Evolutionary conservation across 495 filamentous ascomycete genomes (phyloP).

Genomic region (Tuber borchii): DNA sequence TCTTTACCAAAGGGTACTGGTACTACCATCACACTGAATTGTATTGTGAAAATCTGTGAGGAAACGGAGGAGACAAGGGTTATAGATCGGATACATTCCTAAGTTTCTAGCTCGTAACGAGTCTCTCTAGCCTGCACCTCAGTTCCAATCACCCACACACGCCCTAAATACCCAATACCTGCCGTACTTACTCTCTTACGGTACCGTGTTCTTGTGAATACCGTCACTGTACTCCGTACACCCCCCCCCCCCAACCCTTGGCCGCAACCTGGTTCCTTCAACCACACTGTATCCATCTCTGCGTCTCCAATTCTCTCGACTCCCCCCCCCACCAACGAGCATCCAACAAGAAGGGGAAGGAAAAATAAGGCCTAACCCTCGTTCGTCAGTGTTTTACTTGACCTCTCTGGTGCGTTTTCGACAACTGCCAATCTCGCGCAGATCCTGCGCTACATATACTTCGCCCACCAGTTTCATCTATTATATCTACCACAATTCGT

Average conservation of each 20-base stretch:
- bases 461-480: conserved; percentile 34
- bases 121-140: conserved; percentile 5
- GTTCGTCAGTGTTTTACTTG: conserved; percentile 4
- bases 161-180: conserved; percentile 29
- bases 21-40: not conserved
- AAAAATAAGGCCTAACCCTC: not conserved
- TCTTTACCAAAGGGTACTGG: not conserved
- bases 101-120: conserved; percentile 7
- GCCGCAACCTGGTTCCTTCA: not conserved
- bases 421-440: conserved; percentile 2
- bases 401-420: not conserved
- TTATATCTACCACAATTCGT: conserved; percentile 36
- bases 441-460: conserved; percentile 5
- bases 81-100: conserved; percentile 2
- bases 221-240: not conserved
- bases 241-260: conserved; percentile 2
- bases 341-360: not conserved
- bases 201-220: not conserved
- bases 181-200: conserved; percentile 27
- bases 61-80: not conserved
- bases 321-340: not conserved
- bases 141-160: conserved; percentile 6
- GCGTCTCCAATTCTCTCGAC: not conserved
- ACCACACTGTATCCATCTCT: not conserved
- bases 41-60: not conserved